These are phyloP conservation scores for Fusarium sp. DNA, from an alignment of 2,329 filamentous ascomycete species.

Conservation along the genomic window DNA sequence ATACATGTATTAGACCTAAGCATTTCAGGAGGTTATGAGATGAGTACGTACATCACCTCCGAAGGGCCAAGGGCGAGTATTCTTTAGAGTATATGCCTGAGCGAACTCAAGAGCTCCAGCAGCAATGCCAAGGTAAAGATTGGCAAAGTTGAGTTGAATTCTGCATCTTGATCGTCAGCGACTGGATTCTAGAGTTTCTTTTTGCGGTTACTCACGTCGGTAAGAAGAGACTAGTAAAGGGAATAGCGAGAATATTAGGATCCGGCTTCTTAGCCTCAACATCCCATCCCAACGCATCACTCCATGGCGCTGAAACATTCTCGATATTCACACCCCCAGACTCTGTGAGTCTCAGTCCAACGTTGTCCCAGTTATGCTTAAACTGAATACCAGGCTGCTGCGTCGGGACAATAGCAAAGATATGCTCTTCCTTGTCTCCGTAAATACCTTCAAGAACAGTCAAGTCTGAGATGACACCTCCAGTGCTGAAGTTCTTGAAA, in stretches of 20 bases:
- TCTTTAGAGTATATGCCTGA: slow-evolving; percentile 63
- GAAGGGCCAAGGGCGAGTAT: slow-evolving; percentile 70
- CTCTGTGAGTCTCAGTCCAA: slow-evolving; percentile 6
- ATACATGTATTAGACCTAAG: fast-evolving
- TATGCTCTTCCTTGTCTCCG: slow-evolving; percentile 45
- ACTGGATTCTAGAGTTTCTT: no score
- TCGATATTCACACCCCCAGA: slow-evolving; percentile 5
- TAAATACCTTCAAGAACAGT: slow-evolving; percentile 73
- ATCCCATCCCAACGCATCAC: slow-evolving; percentile 13
- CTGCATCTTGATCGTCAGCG: not conserved
- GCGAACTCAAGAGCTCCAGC: slow-evolving; percentile 53
- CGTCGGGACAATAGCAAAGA: slow-evolving; percentile 8
- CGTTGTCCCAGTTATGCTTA: slow-evolving; percentile 18
- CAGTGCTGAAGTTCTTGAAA: slow-evolving; percentile 75
- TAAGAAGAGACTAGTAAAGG: not conserved
- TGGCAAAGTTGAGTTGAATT: slow-evolving; percentile 15
- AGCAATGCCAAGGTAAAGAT: slow-evolving; percentile 5
- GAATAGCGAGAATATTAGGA: not conserved
- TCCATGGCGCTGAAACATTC: not conserved
- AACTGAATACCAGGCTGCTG: slow-evolving; percentile 11
- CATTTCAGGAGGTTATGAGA: fast-evolving
- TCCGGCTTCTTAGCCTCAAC: slow-evolving; percentile 5
- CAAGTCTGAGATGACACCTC: slow-evolving; percentile 73
- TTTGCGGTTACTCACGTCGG: not conserved
- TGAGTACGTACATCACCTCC: slow-evolving; percentile 63